Evolutionary conservation across 805 yeast genomes (phyloP).

Genomic region (Metschnikowia kunwiensis): DNA sequence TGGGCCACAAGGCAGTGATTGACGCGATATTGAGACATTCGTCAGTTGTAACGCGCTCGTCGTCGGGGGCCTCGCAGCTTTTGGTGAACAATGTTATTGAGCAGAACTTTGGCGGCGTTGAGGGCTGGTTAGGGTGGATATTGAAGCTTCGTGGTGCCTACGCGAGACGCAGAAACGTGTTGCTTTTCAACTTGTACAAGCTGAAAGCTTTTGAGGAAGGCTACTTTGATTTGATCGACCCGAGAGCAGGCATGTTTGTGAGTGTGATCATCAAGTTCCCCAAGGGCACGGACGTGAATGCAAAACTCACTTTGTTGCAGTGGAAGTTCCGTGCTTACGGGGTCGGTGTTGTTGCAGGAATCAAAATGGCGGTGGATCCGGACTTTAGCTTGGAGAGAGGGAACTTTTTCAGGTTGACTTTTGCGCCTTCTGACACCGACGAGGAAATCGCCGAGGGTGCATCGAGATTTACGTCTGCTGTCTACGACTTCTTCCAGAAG

Average conservation of each 20-base stretch:
- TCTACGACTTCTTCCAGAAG: constrained; percentile 15
- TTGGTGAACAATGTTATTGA: constrained; percentile 18
- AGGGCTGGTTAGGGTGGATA: constrained; percentile 49
- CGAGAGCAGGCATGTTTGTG: constrained; percentile 27
- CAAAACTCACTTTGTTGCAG: constrained; percentile 11
- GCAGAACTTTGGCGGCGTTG: constrained; percentile 19
- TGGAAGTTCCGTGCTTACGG: constrained; percentile 18
- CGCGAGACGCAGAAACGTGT: constrained; percentile 40
- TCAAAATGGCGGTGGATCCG: constrained; percentile 21
- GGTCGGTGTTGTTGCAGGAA: constrained; percentile 15
- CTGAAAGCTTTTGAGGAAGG: constrained; percentile 22
- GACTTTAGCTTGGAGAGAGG: constrained; percentile 14
- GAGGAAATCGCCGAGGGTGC: constrained; percentile 15
- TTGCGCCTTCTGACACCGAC: constrained; percentile 28
- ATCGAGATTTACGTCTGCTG: constrained; percentile 12
- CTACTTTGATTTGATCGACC: constrained; percentile 22
- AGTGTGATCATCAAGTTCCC: constrained; percentile 15
- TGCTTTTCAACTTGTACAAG: constrained; percentile 17
- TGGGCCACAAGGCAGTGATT: constrained; percentile 18
- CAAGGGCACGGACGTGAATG: constrained; percentile 9
- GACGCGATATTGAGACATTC: constrained; percentile 15
- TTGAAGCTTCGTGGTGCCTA: constrained; percentile 47
- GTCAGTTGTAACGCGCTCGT: constrained; percentile 18
- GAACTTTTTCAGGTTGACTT: constrained; percentile 21
- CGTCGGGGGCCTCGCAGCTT: constrained; percentile 20